Percentiles rank a stretch among this genome's conserved stretches.
Evolutionary conservation across 2,329 filamentous ascomycete species (phyloP).

Genomic region (Epichloe gansuensis): DNA sequence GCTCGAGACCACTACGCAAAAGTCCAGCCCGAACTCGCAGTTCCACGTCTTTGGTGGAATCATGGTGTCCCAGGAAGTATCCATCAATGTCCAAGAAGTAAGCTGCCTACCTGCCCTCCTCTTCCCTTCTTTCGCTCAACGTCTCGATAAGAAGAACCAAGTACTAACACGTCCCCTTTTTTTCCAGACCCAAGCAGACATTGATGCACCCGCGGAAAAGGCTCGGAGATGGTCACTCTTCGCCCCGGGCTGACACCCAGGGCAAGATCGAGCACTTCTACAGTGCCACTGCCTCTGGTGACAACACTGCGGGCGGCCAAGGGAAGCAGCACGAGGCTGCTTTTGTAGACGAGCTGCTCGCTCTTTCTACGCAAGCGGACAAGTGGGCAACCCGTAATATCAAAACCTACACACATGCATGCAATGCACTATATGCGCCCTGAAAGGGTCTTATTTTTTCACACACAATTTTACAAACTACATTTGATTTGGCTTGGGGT

Average conservation of each 20-base stretch:
- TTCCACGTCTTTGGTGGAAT: constrained; percentile 37
- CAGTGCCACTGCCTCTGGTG: constrained; percentile 7
- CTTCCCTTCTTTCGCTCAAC: background rate
- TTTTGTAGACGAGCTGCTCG: constrained; percentile 13
- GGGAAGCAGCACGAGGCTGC: constrained; percentile 5
- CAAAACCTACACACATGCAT: background rate
- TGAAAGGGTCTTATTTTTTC: no score
- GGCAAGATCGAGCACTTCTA: constrained; percentile 2
- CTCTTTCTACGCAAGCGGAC: constrained; percentile 10
- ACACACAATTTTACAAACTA: no score
- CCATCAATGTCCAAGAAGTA: constrained; percentile 31
- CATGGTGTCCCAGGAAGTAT: constrained; percentile 50
- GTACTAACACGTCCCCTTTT: background rate
- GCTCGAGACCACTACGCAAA: constrained; percentile 4
- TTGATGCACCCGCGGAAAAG: background rate
- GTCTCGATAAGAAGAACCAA: background rate
- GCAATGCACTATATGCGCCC: no score
- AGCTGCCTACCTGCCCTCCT: background rate
- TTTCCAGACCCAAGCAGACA: background rate
- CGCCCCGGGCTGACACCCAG: background rate
- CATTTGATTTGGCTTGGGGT: no score
- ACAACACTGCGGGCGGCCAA: background rate
- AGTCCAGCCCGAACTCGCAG: constrained; percentile 12
- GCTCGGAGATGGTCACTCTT: background rate
- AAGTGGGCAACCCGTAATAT: constrained; percentile 3